These are phyloP conservation scores for Zymoseptoria pseudotritici DNA, from an alignment of 2,329 filamentous ascomycete species.

Conservation along the genomic window DNA sequence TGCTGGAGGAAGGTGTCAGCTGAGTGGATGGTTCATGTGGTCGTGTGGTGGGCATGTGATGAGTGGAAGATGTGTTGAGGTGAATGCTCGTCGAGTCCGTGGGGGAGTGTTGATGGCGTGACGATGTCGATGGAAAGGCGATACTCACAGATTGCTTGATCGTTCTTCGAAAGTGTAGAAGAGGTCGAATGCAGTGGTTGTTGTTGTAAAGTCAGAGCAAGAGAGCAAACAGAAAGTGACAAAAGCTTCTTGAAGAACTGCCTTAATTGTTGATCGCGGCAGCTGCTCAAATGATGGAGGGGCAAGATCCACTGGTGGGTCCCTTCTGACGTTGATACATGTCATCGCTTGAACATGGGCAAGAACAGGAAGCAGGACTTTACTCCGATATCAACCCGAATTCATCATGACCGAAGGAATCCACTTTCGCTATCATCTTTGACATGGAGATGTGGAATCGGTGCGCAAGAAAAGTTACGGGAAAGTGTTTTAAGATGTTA, in stretches of 20 bases:
- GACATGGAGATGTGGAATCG: too few species aligned
- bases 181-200: neutral
- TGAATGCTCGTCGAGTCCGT: neutral
- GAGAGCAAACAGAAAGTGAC: neutral
- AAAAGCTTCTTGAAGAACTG: neutral
- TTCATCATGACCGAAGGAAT: too few species aligned
- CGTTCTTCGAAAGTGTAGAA: neutral
- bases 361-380: neutral
- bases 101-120: neutral
- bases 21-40: too few species aligned
- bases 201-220: neutral
- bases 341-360: neutral
- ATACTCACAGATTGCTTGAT: neutral
- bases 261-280: neutral
- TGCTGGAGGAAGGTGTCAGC: too few species aligned
- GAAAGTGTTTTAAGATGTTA: too few species aligned
- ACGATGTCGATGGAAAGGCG: neutral
- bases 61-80: neutral
- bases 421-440: too few species aligned
- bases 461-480: too few species aligned
- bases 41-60: too few species aligned
- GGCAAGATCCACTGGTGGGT: neutral
- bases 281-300: neutral
- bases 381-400: neutral
- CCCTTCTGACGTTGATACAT: neutral